Conservation (phyloP, 139 green algal genomes). For the Zygnema circumcarinatum region DNA sequence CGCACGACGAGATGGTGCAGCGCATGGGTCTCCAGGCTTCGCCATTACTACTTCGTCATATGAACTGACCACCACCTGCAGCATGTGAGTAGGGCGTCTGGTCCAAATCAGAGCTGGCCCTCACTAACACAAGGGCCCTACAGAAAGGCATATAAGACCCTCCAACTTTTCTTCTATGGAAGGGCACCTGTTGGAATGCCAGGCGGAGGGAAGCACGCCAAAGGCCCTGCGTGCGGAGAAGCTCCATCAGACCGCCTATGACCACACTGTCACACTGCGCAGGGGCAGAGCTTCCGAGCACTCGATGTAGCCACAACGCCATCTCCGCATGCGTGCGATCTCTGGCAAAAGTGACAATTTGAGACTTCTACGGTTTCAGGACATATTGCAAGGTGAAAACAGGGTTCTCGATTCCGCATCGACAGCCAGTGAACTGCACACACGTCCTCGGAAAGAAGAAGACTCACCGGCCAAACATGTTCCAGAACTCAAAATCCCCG, state of each 20-base stretch:
- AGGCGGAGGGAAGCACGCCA: conserved; percentile 53
- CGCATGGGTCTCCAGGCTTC: background rate
- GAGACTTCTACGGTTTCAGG: background rate
- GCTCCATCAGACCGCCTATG: conserved; percentile 58
- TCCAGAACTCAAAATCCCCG: conserved; percentile 64
- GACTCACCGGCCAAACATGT: conserved; percentile 45
- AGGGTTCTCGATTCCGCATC: conserved; percentile 21
- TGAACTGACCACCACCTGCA: conserved; percentile 34
- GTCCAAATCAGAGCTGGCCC: too few species aligned
- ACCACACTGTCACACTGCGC: conserved; percentile 51
- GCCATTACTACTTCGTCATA: conserved; percentile 31
- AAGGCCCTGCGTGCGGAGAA: conserved; percentile 56
- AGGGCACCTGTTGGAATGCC: conserved; percentile 48
- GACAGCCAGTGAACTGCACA: too few species aligned
- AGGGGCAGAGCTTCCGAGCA: conserved; percentile 24
- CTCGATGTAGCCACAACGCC: conserved; percentile 40
- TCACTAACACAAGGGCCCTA: too few species aligned
- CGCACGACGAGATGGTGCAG: background rate
- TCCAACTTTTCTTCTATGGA: too few species aligned
- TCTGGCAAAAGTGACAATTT: conserved; percentile 2
- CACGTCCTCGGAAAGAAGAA: conserved; percentile 9
- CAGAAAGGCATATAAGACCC: too few species aligned
- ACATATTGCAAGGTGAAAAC: conserved; percentile 17
- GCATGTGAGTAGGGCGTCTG: background rate
- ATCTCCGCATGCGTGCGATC: conserved; percentile 48